Base-by-base conservation (phyloP, 768 basidiomycete genomes). In the Mycena rosella region DNA sequence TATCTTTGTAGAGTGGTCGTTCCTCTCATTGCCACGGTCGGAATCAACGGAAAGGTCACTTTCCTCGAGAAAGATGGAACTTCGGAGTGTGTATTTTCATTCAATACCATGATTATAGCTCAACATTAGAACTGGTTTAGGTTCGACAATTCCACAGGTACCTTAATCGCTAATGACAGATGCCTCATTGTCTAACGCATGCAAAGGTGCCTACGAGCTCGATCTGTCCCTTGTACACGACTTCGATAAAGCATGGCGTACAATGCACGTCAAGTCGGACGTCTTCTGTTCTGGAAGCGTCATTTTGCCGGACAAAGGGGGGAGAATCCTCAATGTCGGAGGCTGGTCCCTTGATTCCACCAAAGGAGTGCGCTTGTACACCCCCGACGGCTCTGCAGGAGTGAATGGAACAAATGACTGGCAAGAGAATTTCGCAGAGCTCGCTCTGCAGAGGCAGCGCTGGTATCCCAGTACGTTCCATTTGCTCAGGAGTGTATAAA, bases 281-380 rank as follows among this genome's bases (percentile, higher is more conserved):
- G 91, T 94, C 22, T 95, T 95, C 81, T 94, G 93, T 74, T 88
- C 93, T 5, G 93, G 82, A 18, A 86, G 87, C 51, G 80, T 95
- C 42, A 86, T 92, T 45, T 86, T 94, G 36, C 93, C 93, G 0
- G 93, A 94, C 74, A 91, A 89, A 68, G 89, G 79, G 13, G 93
- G 83, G 2, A 85, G 91, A 51, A 84, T 87, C 63, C 81, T 91
- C 74, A 89, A 89, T 64, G 84, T 91, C 55, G 89, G 90, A 54
- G 90, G 90, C 29, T 85, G 93, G 93, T 92, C 91, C 22, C 78
- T 87, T 57, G 80, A 86, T 2, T 93, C 92, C 24, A 93, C 92
- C 18, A 91, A 80, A 61, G 93, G 93, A 48, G 81, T 95, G 32
- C 85, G 93, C 29, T 76, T 95, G 38, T 94, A 92, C 67, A 88